Conservation (phyloP, 306 rosid genomes). For the Erythrophleum fordii region DNA sequence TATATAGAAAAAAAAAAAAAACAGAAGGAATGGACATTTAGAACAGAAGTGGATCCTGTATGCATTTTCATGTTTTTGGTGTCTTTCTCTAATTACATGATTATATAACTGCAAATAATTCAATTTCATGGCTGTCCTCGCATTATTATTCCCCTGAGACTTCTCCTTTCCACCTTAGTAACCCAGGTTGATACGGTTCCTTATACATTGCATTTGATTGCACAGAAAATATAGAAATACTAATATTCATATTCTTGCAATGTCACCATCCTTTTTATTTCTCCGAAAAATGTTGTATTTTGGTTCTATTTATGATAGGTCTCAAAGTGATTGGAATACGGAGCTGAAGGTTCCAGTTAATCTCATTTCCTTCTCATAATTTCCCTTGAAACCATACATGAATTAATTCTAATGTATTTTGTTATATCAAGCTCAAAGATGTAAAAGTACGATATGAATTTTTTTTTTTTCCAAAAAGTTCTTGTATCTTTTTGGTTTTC, state of each 20-base stretch:
- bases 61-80: no score
- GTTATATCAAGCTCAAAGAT: neutral
- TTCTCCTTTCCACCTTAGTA: neutral
- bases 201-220: neutral
- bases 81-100: no score
- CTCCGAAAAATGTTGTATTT: neutral
- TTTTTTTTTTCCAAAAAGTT: no score
- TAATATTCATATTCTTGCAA: neutral
- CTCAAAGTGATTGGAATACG: neutral
- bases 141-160: no score
- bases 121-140: no score
- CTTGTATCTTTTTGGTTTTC: neutral
- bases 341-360: neutral
- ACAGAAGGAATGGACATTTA: no score
- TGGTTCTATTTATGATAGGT: neutral
- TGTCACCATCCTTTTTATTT: neutral
- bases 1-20: no score
- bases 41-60: no score
- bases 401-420: neutral
- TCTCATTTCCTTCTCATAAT: neutral
- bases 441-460: neutral
- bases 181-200: neutral
- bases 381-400: neutral
- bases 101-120: no score
- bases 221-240: neutral